Conservation (phyloP, 768 basidiomycete species). For the Naganishia onofrii region DNA sequence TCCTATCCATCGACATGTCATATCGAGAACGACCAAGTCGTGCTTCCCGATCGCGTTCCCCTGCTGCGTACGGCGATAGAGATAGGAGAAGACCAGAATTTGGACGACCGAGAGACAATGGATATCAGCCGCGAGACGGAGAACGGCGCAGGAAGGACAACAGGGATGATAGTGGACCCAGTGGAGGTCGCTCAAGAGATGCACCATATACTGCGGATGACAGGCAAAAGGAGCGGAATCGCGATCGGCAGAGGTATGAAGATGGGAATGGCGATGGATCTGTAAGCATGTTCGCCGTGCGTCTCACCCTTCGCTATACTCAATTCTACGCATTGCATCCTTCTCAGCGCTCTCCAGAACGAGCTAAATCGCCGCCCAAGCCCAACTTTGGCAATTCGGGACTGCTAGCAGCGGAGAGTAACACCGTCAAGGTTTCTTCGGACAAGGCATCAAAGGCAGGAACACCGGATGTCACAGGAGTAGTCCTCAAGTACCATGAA, state of each 20-base stretch:
- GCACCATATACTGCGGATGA: slow-evolving; percentile 41
- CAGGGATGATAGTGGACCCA: slow-evolving; percentile 8
- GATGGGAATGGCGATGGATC: slow-evolving; percentile 30
- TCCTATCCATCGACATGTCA: not conserved
- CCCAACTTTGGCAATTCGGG: slow-evolving; percentile 89
- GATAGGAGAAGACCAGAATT: slow-evolving; percentile 10
- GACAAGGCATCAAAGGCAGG: slow-evolving; percentile 68
- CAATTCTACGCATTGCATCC: not conserved
- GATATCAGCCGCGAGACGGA: not conserved
- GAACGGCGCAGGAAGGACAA: not conserved
- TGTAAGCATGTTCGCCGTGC: slow-evolving; percentile 15
- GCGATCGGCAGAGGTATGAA: slow-evolving; percentile 41
- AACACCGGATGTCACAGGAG: slow-evolving; percentile 45
- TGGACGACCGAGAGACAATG: slow-evolving; percentile 11
- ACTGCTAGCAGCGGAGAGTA: slow-evolving; percentile 90
- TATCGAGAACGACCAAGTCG: not conserved
- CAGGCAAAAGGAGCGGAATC: slow-evolving; percentile 47
- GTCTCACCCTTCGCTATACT: slow-evolving; percentile 8
- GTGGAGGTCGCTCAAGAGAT: slow-evolving; percentile 6
- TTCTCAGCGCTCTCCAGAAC: slow-evolving; percentile 34
- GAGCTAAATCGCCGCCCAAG: slow-evolving; percentile 66
- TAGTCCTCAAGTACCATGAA: slow-evolving; percentile 92
- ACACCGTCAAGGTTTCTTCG: slow-evolving; percentile 61
- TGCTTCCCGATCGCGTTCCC: slow-evolving; percentile 8
- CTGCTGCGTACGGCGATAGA: not conserved